A percentile compares a stretch with the other conserved stretches of the same genome.
These are phyloP conservation scores for Aspergillus steynii DNA, from an alignment of 495 filamentous ascomycete genomes.

Conservation along the genomic window DNA sequence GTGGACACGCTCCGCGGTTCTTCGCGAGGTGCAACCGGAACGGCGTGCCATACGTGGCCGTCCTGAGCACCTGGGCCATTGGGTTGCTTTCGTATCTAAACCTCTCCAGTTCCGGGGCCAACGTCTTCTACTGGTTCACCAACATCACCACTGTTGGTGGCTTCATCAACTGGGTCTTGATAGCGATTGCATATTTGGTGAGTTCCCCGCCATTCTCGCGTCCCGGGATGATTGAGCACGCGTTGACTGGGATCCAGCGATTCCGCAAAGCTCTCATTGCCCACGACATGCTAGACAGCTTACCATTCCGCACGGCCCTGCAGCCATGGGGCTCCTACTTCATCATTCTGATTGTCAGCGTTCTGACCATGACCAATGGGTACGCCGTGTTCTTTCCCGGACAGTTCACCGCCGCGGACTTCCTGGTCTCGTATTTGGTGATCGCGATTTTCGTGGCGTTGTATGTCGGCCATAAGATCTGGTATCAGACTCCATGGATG, in stretches of 20 bases:
- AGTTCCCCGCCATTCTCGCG: background rate
- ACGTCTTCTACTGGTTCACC: conserved; percentile 58
- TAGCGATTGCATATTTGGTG: conserved; percentile 36
- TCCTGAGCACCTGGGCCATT: conserved; percentile 46
- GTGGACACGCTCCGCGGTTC: conserved; percentile 64
- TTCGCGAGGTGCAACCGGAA: conserved; percentile 38
- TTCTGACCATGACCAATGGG: conserved; percentile 64
- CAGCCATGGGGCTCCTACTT: conserved; percentile 57
- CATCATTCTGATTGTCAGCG: conserved; percentile 54
- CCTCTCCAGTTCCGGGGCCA: conserved; percentile 35
- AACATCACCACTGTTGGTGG: conserved; percentile 63
- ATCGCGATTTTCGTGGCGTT: conserved; percentile 74
- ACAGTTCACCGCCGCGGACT: conserved; percentile 40
- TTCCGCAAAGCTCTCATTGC: conserved; percentile 46
- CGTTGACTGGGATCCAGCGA: conserved; percentile 22
- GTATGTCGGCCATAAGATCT: conserved; percentile 41
- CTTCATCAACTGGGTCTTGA: conserved; percentile 57
- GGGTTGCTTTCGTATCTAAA: conserved; percentile 54
- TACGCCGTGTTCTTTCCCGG: conserved; percentile 63
- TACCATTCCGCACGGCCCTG: conserved; percentile 53
- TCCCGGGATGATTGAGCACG: background rate
- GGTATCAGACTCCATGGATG: conserved; percentile 43
- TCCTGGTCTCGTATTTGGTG: conserved; percentile 49
- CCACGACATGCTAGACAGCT: conserved; percentile 43
- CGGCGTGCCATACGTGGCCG: conserved; percentile 52